A percentile compares a stretch with the other conserved stretches of the same genome.
These are phyloP conservation scores for Nicotiana attenuata DNA, from an alignment of 257 asterid genomes.

Conservation along the genomic window DNA sequence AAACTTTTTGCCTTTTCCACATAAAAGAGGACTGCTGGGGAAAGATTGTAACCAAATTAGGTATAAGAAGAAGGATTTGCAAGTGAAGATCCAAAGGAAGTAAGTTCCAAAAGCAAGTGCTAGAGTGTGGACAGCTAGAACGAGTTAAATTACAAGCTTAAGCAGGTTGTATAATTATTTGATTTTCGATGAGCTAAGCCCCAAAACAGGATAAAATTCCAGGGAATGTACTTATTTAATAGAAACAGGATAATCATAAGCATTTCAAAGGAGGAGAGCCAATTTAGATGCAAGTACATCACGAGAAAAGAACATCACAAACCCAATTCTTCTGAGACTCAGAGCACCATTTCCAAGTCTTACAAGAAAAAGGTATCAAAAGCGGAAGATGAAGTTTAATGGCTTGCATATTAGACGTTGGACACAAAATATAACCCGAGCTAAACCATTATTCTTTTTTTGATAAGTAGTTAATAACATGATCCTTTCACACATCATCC, in stretches of 20 bases:
- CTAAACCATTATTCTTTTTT: background rate
- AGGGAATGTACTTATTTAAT: background rate
- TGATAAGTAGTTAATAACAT: background rate
- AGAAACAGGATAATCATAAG: background rate
- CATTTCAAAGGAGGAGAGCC: background rate
- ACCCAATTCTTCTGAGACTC: background rate
- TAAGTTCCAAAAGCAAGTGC: background rate
- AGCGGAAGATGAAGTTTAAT: background rate
- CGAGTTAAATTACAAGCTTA: background rate
- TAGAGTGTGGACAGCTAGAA: background rate
- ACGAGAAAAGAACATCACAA: background rate
- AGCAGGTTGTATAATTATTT: background rate
- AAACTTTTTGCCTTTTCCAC: background rate
- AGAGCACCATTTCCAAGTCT: background rate
- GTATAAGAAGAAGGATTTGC: background rate
- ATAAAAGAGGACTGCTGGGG: background rate
- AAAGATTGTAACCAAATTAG: background rate
- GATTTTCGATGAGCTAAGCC: background rate
- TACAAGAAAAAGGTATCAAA: background rate
- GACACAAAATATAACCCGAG: background rate
- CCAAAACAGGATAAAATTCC: background rate
- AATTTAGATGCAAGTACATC: background rate
- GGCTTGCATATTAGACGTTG: background rate
- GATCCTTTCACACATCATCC: background rate
- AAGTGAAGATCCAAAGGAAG: background rate